Evolutionary conservation across 2,329 filamentous ascomycete genomes (phyloP), one percentile per base, ranked within the genome.

Genomic region (Fusarium pseudoanthophilum): DNA sequence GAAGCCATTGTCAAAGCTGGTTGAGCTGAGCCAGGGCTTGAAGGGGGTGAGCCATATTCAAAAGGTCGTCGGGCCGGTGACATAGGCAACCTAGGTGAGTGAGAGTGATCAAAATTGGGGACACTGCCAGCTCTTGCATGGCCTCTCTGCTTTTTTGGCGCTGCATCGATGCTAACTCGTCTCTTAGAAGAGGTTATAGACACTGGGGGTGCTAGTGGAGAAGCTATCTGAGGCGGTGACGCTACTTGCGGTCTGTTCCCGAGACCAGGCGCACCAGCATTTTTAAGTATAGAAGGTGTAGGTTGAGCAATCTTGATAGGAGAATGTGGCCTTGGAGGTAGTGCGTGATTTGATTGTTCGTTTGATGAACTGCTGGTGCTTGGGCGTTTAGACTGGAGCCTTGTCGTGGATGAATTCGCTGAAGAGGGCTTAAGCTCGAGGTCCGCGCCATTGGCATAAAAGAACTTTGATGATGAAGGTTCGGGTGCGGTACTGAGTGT

Each of bases 371-470:
- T 76, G 58, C 80, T 79, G 39, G 79, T 82, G 18, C 77, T 82
- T 45, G 82, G 83, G 72, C 84, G 87, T 53, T 78, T 83, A 11
- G 81, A 74, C 18, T 83, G 74, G 43, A 84, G 76, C 75, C 84
- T 86, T 49, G 87, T 85, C 60, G 79, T 82, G 51, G 81, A 83
- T 14, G 86, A 88, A 49, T 85, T 80, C 13, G 80, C 81, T 4
- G 88, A 89, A 36, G 82, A 82, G 21, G 72, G 37, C 14, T 79
- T 73, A 13, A 86, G 67, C 63, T 91, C 87, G 5, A 88, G 87
- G 20, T 69, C 67, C 24, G 84, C 84, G 36, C 91, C 91, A 80
- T 93, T 92, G 67, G 92, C 93, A 79, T 94, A 92, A 80, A 95
- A 90, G 84, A 95, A 94, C 79, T 93, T 93, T 81, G 85, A 86